These are phyloP conservation scores for Triangularia verruculosa DNA, from an alignment of 2,329 filamentous ascomycete species.

Conservation along the genomic window DNA sequence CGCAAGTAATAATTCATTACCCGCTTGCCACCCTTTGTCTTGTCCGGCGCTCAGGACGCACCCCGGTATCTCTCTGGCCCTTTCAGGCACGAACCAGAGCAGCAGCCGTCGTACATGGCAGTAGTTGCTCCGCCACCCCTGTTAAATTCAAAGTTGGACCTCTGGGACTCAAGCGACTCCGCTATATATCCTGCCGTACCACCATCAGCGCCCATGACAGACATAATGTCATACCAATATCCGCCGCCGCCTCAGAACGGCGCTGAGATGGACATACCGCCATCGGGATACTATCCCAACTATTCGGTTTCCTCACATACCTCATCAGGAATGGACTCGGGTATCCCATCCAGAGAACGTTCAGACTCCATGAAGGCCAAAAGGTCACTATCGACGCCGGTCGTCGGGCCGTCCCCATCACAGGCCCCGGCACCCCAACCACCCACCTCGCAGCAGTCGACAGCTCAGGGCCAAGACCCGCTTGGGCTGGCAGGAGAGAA, in stretches of 20 bases:
- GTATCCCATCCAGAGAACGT: slow-evolving; percentile 36
- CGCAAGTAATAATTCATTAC: slow-evolving; percentile 23
- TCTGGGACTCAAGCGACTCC: slow-evolving; percentile 32
- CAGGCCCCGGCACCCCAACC: slow-evolving; percentile 31
- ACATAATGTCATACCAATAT: slow-evolving; percentile 51
- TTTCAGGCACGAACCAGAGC: slow-evolving; percentile 15
- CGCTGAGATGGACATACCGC: slow-evolving; percentile 42
- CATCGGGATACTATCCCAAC: slow-evolving; percentile 37
- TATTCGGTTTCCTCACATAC: slow-evolving; percentile 35
- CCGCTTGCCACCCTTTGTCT: slow-evolving; percentile 18
- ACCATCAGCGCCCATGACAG: slow-evolving; percentile 36
- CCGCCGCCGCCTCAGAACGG: slow-evolving; percentile 41
- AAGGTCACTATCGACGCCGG: slow-evolving; percentile 50
- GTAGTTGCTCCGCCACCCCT: slow-evolving; percentile 32
- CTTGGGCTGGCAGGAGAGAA: slow-evolving; percentile 46
- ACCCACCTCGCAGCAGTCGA: slow-evolving; percentile 24
- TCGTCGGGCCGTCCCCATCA: slow-evolving; percentile 43
- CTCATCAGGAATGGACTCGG: slow-evolving; percentile 33
- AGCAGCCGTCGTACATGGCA: slow-evolving; percentile 32
- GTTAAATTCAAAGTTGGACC: slow-evolving; percentile 33
- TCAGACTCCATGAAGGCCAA: slow-evolving; percentile 44
- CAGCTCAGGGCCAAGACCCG: slow-evolving; percentile 35
- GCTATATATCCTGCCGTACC: slow-evolving; percentile 30
- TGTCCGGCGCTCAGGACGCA: slow-evolving; percentile 17
- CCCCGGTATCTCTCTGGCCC: slow-evolving; percentile 17